Base-by-base conservation (phyloP, 164 flowering plant species). In the Cinnamomum micranthum region DNA sequence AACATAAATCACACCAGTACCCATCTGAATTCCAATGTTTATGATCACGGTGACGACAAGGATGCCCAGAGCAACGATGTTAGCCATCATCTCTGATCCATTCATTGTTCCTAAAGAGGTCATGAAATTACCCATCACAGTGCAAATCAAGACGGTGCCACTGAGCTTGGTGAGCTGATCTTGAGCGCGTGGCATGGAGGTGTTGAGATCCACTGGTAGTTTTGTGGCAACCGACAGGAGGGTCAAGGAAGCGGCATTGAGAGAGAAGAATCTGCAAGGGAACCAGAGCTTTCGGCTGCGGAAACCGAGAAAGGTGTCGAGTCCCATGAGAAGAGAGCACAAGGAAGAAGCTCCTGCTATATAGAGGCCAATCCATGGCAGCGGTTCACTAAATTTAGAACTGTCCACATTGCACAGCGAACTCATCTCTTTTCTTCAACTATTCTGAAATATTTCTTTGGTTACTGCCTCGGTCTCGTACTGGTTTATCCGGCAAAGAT, bases 231-330 rank as follows among this genome's bases (percentile, higher is more conserved):
- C 25, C 25, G 25, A 0, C 25, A 33, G 41, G 41, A 33, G 41
- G 24, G 90, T 85, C 22, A 89, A 77, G 58, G 92, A 77, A 62
- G 89, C 84, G 69, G 93, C 88, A 68, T 91, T 91, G 50, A 91
- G 77, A 4, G 88, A 69, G 83, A 86, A 88, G 76, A n/a, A 88
- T 19, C 65, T 85, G 85, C 89, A 78, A 3, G 93, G 91, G 51
- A 89, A 88, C 92, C 95, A 91, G 60, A 85, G 75, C 60, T 84
- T 87, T 2, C 76, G 20, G 47, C 71, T 47, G 59, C 83, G 80
- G 76, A 89, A 59, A 41, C 84, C 88, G 11, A 20, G 68, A 65
- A 84, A 17, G 59, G 81, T 77, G 62, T 91, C 95, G 2, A 73
- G 73, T 1, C 80, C 84, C 89, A 91, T 89, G 9, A 88, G 87